phyloP scores from a whole-genome alignment of 2,329 filamentous ascomycete species.

The Penicillium freii region DNA sequence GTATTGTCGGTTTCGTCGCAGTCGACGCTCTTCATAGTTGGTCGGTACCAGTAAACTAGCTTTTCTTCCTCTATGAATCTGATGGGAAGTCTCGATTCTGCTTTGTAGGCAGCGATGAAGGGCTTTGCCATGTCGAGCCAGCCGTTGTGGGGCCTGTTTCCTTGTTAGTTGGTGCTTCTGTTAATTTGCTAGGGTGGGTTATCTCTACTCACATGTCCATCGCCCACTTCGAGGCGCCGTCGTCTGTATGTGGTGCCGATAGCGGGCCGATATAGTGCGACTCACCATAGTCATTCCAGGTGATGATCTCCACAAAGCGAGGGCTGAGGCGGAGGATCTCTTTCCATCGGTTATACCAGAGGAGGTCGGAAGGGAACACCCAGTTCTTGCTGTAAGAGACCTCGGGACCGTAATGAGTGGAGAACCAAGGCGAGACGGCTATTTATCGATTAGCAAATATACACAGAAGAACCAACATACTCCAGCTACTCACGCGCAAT shows the following conservation, averaged over 20 bases:
- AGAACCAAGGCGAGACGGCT: conserved; percentile 53
- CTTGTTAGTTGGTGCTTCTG: not conserved
- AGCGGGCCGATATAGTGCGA: conserved; percentile 56
- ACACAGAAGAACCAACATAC: not conserved
- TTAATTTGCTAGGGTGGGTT: too few relatives aligned
- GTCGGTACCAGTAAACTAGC: conserved; percentile 58
- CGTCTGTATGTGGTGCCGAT: conserved; percentile 39
- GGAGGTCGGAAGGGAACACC: conserved; percentile 47
- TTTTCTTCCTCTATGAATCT: conserved; percentile 49
- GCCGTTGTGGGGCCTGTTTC: conserved; percentile 49
- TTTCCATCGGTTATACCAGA: conserved; percentile 47
- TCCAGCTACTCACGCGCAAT: conserved; percentile 44
- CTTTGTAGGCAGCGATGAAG: conserved; percentile 55
- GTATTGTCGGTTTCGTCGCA: conserved; percentile 56
- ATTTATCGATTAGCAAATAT: not conserved
- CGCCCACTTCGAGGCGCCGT: conserved; percentile 49
- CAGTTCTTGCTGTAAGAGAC: conserved; percentile 54
- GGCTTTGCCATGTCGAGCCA: conserved; percentile 56
- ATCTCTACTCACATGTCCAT: conserved; percentile 47
- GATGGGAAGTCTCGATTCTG: conserved; percentile 36
- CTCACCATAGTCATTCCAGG: conserved; percentile 56
- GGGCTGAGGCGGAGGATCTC: conserved; percentile 46
- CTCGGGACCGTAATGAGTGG: conserved; percentile 48
- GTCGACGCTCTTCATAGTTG: conserved; percentile 46
- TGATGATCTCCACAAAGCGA: conserved; percentile 50